Evolutionary conservation across 1,284 basidiomycete genomes (phyloP).

Genomic region (Sparassis latifolia): DNA sequence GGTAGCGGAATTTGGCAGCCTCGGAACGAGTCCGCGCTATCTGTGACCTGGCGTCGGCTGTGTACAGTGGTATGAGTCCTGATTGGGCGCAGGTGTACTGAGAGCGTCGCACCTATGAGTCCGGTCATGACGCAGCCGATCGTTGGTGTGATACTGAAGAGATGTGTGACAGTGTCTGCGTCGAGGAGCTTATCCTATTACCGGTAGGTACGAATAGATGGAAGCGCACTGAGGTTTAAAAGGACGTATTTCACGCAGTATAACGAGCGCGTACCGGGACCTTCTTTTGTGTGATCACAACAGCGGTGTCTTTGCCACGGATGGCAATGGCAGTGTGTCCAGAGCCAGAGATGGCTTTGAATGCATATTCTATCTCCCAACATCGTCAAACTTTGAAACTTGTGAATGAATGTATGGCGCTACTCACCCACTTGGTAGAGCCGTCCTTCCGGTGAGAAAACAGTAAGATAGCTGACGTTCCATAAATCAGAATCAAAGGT

Average conservation of each 20-base stretch:
- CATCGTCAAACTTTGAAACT: not conserved
- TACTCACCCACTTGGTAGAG: slow-evolving; percentile 94
- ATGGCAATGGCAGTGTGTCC: slow-evolving; percentile 94
- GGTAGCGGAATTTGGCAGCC: slow-evolving; percentile 94
- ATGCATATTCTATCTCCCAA: slow-evolving; percentile 80
- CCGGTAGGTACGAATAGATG: not conserved
- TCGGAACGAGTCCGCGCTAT: slow-evolving; percentile 85
- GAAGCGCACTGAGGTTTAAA: not conserved
- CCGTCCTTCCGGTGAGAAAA: slow-evolving; percentile 92
- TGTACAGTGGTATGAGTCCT: not conserved
- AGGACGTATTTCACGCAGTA: not conserved
- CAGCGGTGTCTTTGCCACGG: slow-evolving; percentile 89
- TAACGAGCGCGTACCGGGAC: slow-evolving; percentile 68
- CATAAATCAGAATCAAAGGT: not conserved
- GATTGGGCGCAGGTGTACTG: not conserved
- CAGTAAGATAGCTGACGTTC: slow-evolving; percentile 69
- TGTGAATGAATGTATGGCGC: not conserved
- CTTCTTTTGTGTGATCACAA: slow-evolving; percentile 98
- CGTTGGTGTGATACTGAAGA: slow-evolving; percentile 93
- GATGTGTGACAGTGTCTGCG: slow-evolving; percentile 89
- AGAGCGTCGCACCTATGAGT: slow-evolving; percentile 64
- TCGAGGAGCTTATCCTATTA: slow-evolving; percentile 95
- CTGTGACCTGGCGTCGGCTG: slow-evolving; percentile 92
- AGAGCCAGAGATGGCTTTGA: slow-evolving; percentile 97
- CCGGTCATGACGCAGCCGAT: slow-evolving; percentile 99